phyloP scores from a whole-genome alignment of 164 flowering plant species.

The Akebia trifoliata region DNA sequence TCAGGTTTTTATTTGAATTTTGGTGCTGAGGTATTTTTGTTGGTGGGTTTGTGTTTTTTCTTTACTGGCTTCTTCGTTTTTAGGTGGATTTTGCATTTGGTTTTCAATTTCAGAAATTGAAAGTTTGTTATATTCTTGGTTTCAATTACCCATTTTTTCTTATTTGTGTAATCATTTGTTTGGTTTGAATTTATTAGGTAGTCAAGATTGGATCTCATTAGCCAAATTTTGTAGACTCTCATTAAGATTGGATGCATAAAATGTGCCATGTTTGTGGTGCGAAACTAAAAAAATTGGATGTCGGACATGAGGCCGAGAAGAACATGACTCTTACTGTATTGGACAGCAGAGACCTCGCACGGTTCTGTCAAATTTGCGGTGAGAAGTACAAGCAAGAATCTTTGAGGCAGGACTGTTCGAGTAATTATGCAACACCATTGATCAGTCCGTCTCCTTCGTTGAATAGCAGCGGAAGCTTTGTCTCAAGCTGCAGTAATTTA shows the following conservation, averaged over 20 bases:
- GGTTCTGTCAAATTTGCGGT: conserved; percentile 32
- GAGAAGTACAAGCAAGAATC: conserved; percentile 29
- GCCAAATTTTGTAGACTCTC: neutral
- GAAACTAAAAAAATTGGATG: conserved; percentile 14
- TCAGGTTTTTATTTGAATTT: neutral
- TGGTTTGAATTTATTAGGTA: conserved; percentile 11
- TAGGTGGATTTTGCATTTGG: neutral
- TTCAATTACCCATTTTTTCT: neutral
- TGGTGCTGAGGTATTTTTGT: too few species aligned
- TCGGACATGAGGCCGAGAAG: conserved; percentile 10
- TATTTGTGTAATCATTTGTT: neutral
- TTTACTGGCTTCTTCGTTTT: too few species aligned
- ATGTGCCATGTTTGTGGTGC: conserved; percentile 39
- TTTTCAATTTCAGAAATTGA: neutral
- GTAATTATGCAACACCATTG: conserved; percentile 26
- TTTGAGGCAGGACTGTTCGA: conserved; percentile 20
- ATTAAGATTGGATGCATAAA: conserved; percentile 26
- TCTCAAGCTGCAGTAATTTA: conserved; percentile 56
- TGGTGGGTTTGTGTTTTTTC: too few species aligned
- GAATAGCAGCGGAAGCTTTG: conserved; percentile 44
- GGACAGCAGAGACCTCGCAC: conserved; percentile 16
- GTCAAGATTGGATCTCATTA: neutral
- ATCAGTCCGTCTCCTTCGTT: conserved; percentile 51
- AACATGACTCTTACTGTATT: conserved; percentile 10
- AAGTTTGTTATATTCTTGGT: neutral